Conservation (phyloP, 2,329 filamentous ascomycete genomes). For the Exophiala bonariae region DNA sequence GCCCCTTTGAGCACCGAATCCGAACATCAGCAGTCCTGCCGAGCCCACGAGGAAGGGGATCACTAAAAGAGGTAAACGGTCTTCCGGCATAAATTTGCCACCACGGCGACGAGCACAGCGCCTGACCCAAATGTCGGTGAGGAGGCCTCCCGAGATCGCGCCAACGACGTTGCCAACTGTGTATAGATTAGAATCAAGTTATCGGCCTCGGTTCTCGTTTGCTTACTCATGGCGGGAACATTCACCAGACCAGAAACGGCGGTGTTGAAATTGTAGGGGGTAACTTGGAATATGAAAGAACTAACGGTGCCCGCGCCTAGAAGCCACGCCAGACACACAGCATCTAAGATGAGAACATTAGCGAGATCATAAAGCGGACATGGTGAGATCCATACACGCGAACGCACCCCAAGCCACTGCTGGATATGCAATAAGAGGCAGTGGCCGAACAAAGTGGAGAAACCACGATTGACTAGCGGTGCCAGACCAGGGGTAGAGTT, state of each 20-base stretch:
- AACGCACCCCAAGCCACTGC: slow-evolving; percentile 5
- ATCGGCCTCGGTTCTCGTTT: too few relatives aligned
- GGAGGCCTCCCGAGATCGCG: slow-evolving; percentile 1
- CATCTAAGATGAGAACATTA: background rate
- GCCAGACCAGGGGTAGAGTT: slow-evolving; percentile 10
- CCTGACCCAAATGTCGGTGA: slow-evolving; percentile 2
- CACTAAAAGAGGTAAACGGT: slow-evolving; percentile 6
- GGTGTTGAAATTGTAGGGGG: slow-evolving; percentile 8
- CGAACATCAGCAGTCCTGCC: slow-evolving; percentile 9
- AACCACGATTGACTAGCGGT: background rate
- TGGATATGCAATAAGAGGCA: slow-evolving; percentile 8
- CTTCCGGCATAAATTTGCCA: slow-evolving; percentile 9
- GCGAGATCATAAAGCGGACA: background rate
- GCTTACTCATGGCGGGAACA: slow-evolving; percentile 7
- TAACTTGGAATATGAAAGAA: slow-evolving; percentile 8
- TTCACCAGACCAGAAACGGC: slow-evolving; percentile 5
- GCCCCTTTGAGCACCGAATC: slow-evolving; percentile 3
- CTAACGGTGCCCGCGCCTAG: slow-evolving; percentile 1
- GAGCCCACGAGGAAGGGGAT: slow-evolving; percentile 9
- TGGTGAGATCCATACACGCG: background rate
- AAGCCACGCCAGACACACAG: slow-evolving; percentile 8
- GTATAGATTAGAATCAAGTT: background rate
- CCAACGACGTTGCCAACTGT: slow-evolving; percentile 10
- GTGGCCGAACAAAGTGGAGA: slow-evolving; percentile 6
- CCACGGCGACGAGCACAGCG: slow-evolving; percentile 2